phyloP scores from a whole-genome alignment of 2,329 filamentous ascomycete species.

The Metarhizium rileyi region DNA sequence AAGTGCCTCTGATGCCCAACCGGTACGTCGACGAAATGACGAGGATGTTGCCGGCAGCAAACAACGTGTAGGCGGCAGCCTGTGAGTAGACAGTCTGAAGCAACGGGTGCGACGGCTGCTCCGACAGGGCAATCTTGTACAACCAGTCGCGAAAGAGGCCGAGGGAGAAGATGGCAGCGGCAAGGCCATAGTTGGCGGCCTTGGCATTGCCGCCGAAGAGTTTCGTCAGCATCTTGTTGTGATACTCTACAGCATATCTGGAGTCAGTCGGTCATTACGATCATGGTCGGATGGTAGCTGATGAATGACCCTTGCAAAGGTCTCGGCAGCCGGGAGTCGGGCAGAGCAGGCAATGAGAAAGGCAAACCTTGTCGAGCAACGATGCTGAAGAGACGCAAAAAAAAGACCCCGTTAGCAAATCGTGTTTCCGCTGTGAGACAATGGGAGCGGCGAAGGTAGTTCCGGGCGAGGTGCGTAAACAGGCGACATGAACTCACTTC shows the following conservation, averaged over 20 bases:
- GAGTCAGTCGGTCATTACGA: constrained; percentile 10
- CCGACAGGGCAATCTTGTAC: constrained; percentile 73
- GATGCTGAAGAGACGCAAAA: constrained; percentile 47
- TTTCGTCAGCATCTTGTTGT: constrained; percentile 78
- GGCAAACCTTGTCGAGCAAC: constrained; percentile 66
- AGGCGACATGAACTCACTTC: constrained; percentile 69
- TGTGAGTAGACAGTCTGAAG: constrained; percentile 52
- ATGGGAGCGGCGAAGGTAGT: neutral
- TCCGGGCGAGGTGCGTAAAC: neutral
- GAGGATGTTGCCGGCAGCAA: constrained; percentile 69
- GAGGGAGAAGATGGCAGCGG: constrained; percentile 79
- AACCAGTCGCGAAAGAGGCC: constrained; percentile 81
- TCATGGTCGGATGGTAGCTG: constrained; percentile 10
- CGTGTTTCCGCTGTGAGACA: neutral
- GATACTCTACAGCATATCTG: constrained; percentile 59
- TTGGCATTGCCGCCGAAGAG: constrained; percentile 71
- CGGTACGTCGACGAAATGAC: constrained; percentile 86
- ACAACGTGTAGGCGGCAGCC: constrained; percentile 59
- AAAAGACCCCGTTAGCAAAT: constrained; percentile 1
- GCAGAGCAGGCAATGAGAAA: neutral
- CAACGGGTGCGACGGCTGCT: constrained; percentile 64
- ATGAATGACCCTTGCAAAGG: neutral
- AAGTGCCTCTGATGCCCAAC: constrained; percentile 89
- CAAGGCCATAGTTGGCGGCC: constrained; percentile 81
- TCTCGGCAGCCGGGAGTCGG: neutral